Evolutionary conservation across 2,329 filamentous ascomycete genomes (phyloP), one percentile per base, ranked within the genome.

Genomic region (Colletotrichum nymphaeae): DNA sequence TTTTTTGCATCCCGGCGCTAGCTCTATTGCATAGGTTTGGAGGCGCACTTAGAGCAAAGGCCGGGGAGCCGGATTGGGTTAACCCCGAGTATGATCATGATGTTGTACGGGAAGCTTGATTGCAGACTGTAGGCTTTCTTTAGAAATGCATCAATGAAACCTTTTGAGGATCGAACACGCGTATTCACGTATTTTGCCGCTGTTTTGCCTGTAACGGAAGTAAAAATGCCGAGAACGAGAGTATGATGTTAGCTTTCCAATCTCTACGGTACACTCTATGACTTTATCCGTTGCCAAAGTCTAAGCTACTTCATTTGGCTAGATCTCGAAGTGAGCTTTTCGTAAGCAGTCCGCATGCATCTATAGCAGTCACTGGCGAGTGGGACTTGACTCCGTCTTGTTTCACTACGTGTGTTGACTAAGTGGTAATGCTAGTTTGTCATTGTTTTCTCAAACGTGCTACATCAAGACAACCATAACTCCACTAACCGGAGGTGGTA

Each of bases 11-110:
- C 16, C 79, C 83, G 0, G 74, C 83, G 0, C 81, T 87, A 22
- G 81, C 76, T 0, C 57, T 78, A 7, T 62, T 88, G 63, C 86
- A 88, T 37, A 75, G 69, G 63, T 88, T 79, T 63, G 86, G 86
- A 0, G 79, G 76, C 1, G 63, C 64, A 26, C 77, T 87, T 73
- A 79, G 86, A 24, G 74, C 77, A 11, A 83, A 76, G 64, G 77
- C 79, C 3, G 82, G 81, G 1, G 73, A 81, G 58, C 86, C 85
- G 1, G 79, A 76, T 1, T 88, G 85, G 86, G 84, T 87, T 7
- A 87, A 87, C 73, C 82, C 85, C 0, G 85, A 87, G 74, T 83
- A 78, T 63, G 79, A 79, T 42, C 49, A 67, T 26, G 74, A 69
- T 12, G 12, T 69, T 22, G 68, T 72, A 16, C 19, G 67, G 19